Percentiles rank a stretch among this genome's conserved stretches.
These are phyloP conservation scores for Meyerozyma athensensis DNA, from an alignment of 1,139 yeast genomes.

Conservation along the genomic window DNA sequence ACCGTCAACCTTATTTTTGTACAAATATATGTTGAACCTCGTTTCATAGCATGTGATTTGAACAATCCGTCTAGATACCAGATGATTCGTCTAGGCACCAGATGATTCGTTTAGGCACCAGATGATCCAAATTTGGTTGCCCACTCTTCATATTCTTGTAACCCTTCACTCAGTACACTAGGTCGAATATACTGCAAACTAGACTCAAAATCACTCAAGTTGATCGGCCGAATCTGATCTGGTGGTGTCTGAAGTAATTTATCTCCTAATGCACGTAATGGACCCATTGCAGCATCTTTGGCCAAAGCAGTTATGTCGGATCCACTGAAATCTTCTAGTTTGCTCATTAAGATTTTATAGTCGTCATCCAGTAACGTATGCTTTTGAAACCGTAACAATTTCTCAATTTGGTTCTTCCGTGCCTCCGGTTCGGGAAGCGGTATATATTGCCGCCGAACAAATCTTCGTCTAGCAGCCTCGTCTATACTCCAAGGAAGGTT, in stretches of 20 bases:
- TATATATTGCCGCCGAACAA: conserved; percentile 88
- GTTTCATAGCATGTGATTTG: neutral
- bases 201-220: conserved; percentile 66
- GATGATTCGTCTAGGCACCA: neutral
- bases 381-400: conserved; percentile 70
- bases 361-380: conserved; percentile 66
- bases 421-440: conserved; percentile 92
- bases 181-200: conserved; percentile 86
- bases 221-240: conserved; percentile 79
- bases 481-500: conserved; percentile 97
- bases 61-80: neutral
- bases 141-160: conserved; percentile 81
- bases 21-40: neutral
- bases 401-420: conserved; percentile 64
- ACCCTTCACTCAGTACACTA: conserved; percentile 83
- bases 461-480: conserved; percentile 95
- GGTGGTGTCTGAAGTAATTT: conserved; percentile 78
- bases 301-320: conserved; percentile 94
- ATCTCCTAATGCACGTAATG: conserved; percentile 86
- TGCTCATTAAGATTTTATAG: conserved; percentile 50
- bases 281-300: conserved; percentile 98
- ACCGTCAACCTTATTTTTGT: too few species aligned
- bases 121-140: conserved; percentile 85
- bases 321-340: conserved; percentile 84
- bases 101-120: conserved; percentile 54